These are phyloP conservation scores for Sarocladiaceae sp. DNA, from an alignment of 2,329 filamentous ascomycete genomes.

Conservation along the genomic window DNA sequence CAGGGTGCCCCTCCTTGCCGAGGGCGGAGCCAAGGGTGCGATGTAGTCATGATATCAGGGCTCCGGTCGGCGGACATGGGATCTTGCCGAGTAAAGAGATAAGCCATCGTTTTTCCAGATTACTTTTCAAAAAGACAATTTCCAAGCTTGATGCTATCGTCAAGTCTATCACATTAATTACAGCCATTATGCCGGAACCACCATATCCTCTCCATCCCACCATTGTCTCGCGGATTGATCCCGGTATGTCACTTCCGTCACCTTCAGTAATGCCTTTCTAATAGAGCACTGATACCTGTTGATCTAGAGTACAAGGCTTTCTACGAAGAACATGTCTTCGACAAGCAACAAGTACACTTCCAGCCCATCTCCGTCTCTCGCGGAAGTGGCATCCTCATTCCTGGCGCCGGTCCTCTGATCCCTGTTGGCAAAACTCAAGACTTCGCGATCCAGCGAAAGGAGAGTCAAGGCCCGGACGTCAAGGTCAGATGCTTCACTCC, in stretches of 20 bases:
- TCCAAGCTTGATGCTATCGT: background rate
- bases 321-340: conserved; percentile 46
- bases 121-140: background rate
- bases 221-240: conserved; percentile 2
- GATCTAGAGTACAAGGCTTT: conserved; percentile 43
- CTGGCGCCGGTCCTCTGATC: conserved; percentile 41
- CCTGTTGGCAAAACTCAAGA: conserved; percentile 43
- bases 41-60: background rate
- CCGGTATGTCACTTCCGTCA: background rate
- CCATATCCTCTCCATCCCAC: conserved; percentile 4
- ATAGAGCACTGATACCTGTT: conserved; percentile 35
- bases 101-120: background rate
- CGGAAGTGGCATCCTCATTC: conserved; percentile 45
- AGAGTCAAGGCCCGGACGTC: conserved; percentile 44
- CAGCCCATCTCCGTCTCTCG: conserved; percentile 49
- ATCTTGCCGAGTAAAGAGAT: background rate
- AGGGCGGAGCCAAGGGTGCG: background rate
- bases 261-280: background rate
- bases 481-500: conserved; percentile 48
- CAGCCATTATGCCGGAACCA: conserved; percentile 4
- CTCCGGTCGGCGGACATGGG: conserved; percentile 1
- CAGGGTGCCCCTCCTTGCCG: background rate
- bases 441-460: conserved; percentile 34
- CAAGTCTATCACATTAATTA: background rate
- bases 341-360: conserved; percentile 49